These are phyloP conservation scores for Stagonosporopsis chrysanthemi DNA, from an alignment of 2,329 filamentous ascomycete species.

Conservation along the genomic window DNA sequence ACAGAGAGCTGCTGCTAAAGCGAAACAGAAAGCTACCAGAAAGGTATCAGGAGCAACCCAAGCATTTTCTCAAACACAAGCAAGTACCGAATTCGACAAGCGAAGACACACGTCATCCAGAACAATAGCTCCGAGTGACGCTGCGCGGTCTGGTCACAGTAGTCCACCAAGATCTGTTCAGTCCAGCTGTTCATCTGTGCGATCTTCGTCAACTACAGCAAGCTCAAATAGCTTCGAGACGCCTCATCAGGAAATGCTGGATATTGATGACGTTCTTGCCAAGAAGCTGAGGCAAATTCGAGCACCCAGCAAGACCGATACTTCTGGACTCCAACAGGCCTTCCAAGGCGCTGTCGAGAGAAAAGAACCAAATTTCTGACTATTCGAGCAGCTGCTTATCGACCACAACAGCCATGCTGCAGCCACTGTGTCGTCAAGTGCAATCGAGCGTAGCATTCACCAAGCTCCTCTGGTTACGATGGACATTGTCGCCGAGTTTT, in stretches of 20 bases:
- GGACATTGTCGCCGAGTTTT: constrained; percentile 7
- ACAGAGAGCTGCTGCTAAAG: not conserved
- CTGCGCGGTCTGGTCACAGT: not conserved
- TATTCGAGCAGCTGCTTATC: constrained; percentile 3
- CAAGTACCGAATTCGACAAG: not conserved
- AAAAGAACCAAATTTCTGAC: constrained; percentile 2
- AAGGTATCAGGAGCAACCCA: not conserved
- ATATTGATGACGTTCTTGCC: not conserved
- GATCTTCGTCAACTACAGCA: not conserved
- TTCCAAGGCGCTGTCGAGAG: not conserved
- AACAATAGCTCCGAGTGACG: not conserved
- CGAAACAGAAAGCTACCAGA: not conserved
- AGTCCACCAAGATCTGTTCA: not conserved
- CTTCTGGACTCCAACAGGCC: too few species aligned
- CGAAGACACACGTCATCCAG: not conserved
- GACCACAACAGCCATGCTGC: not conserved
- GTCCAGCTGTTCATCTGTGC: not conserved
- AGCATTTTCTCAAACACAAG: too few species aligned
- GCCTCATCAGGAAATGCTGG: not conserved
- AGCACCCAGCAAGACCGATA: too few species aligned
- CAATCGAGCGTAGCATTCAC: constrained; percentile 9
- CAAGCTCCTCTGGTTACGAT: constrained; percentile 21
- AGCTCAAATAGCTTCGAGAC: not conserved
- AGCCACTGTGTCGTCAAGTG: not conserved
- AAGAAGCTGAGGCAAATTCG: constrained; percentile 8